Base-by-base conservation (phyloP, 1,139 yeast species). In the Hanseniaspora uvarum region DNA sequence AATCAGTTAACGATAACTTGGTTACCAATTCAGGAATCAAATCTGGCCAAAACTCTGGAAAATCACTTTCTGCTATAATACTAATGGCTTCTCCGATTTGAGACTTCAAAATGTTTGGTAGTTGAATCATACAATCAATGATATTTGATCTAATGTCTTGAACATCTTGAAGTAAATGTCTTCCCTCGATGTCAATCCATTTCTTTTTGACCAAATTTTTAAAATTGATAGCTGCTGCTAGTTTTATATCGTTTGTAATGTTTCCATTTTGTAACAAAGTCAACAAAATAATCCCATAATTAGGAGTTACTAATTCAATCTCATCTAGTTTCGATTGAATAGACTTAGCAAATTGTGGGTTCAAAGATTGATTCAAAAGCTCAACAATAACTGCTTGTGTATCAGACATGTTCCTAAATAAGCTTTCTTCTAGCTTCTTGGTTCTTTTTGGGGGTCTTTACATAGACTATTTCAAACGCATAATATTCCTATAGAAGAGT, bases 71-170 rank as follows among this genome's bases (percentile, higher is more conserved):
- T 3, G 99, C 98, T 64, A 94, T 92, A 54, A 86, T 74, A 23
- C 95, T 81, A 55, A 92, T 83, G 3, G 96, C 82, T 67, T 94
- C 98, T 55, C 97, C 98, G 55, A 94, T 77, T 70, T 94, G 99
- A 19, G 83, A 74, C 66, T 92, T 96, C 56, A 92, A 71, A 56
- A 76, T 71, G 51, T 77, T 76, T 14, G 96, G 96, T 55, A 89
- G 73, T 41, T 78, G 68, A 58, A 88, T 83, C 97, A 94, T 88
- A 56, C 88, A 70, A 23, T 81, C 80, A 55, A 94, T 77, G 59
- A 92, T 86, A 63, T 88, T 92, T 8, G 70, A 58, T 65, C 92
- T 92, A 62, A 94, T 78, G 55, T 81, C 71, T 11, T 69, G 72
- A 1, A 85, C 85, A 63, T 89, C 95, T 5, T 72, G 71, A 0